Evolutionary conservation across 257 asterid genomes (phyloP).

Genomic region (Scutellaria baicalensis): DNA sequence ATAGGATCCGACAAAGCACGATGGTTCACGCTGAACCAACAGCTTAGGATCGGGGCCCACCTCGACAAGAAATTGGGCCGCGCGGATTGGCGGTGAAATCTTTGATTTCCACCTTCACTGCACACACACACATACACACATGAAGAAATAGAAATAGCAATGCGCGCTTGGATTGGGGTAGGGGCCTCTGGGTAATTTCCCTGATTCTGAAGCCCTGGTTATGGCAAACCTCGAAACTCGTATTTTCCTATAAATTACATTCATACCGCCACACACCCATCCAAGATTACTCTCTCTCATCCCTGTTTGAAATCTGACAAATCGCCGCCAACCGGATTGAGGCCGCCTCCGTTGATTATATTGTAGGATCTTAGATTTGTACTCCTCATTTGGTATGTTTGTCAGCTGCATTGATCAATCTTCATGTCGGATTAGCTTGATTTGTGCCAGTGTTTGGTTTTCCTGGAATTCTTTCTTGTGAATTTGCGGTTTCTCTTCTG

Average conservation of each 20-base stretch:
- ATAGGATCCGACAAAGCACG: not conserved
- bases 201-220: constrained; percentile 18
- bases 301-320: constrained; percentile 8
- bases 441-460: not conserved
- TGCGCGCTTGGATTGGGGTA: not conserved
- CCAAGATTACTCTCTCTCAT: not conserved
- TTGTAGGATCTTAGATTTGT: constrained; percentile 4
- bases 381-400: constrained; percentile 28
- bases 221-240: constrained; percentile 3
- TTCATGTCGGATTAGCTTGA: not conserved
- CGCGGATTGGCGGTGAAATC: constrained; percentile 15
- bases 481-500: not conserved
- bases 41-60: constrained; percentile 6
- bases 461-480: not conserved
- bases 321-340: constrained; percentile 10
- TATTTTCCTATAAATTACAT: constrained; percentile 30
- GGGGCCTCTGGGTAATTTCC: constrained; percentile 24
- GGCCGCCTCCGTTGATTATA: not conserved
- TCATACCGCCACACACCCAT: not conserved
- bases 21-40: not conserved
- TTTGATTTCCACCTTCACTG: constrained; percentile 8
- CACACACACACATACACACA: too few relatives aligned
- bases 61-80: not conserved
- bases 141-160: too few relatives aligned
- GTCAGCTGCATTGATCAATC: constrained; percentile 29